phyloP scores from a whole-genome alignment of 371 early-diverging fungal genomes.

The Lichtheimia ornata region DNA sequence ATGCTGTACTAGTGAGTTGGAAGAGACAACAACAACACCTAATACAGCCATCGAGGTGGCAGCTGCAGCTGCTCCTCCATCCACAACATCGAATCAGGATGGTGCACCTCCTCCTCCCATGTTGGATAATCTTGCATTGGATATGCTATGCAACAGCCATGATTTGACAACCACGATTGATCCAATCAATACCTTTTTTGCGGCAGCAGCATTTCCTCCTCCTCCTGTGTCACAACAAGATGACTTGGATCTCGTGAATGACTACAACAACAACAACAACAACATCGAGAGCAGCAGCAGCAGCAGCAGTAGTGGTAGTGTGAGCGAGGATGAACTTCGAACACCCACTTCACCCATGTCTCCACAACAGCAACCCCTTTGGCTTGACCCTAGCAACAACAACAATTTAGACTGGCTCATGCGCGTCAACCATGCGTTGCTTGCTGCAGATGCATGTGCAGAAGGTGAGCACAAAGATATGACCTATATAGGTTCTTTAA shows the following conservation, averaged over 20 bases:
- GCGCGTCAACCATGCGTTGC: neutral
- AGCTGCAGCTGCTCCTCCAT: too few species aligned
- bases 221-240: neutral
- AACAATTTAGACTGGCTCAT: constrained; percentile 1
- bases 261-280: neutral
- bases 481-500: neutral
- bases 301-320: constrained; percentile 1
- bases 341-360: constrained; percentile 3
- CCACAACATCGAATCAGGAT: too few species aligned
- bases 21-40: constrained; percentile 18
- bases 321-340: constrained; percentile 2
- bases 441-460: neutral
- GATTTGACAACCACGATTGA: neutral
- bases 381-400: neutral
- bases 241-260: neutral
- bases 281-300: constrained; percentile 4
- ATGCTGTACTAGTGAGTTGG: constrained; percentile 44
- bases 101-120: too few species aligned
- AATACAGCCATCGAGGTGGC: neutral
- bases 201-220: constrained; percentile 4
- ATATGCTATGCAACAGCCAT: too few species aligned
- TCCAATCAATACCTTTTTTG: constrained; percentile 10
- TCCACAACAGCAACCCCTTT: neutral
- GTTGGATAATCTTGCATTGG: too few species aligned
- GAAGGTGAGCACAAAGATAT: neutral